Evolutionary conservation across 2,329 filamentous ascomycete genomes (phyloP), one percentile per base, ranked within the genome.

Genomic region (Plenodomus lindquistii): DNA sequence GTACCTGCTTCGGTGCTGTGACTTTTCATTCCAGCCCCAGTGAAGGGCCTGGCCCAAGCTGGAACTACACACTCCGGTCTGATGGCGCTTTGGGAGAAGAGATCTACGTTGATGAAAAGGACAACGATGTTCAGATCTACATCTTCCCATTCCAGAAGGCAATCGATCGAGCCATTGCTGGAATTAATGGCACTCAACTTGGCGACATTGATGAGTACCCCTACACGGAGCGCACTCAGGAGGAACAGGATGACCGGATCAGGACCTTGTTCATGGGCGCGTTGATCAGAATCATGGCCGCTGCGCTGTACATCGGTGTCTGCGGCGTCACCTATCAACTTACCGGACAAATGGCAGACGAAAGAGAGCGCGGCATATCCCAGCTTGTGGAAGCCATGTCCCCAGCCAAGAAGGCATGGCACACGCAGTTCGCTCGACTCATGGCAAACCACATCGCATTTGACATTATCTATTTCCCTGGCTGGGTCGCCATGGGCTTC

Each of bases 341-440:
- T 47, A 89, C 90, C 0, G 92, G 92, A 8, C 85, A 92, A 61
- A 86, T 96, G 68, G 91, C 92, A 7, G 85, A 86, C 2, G 92
- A 97, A 73, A 80, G 92, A 46, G 92, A 97, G 75, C 79, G 85
- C 15, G 92, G 91, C 48, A 94, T 96, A 82, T 89, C 89, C 4
- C 89, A 91, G 54, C 78, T 97, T 21, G 84, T 97, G 37, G 92
- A 97, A 72, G 87, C 90, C 45, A 96, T 96, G 90, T 92, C 94
- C 79, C 87, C 89, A 0, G 89, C 89, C 46, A 80, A 81, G 45
- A 80, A 80, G 40, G 77, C 83, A 37, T 95, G 90, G 89, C 80
- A 90, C 63, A 85, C 88, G 9, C 89, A 93, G 72, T 83, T 85
- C 18, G 86, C 88, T 1, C 82, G 92, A n/a, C 79, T 96, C 13